These are phyloP conservation scores for Chaetoceros muelleri DNA, from an alignment of 108 stramenopile genomes.

Conservation along the genomic window DNA sequence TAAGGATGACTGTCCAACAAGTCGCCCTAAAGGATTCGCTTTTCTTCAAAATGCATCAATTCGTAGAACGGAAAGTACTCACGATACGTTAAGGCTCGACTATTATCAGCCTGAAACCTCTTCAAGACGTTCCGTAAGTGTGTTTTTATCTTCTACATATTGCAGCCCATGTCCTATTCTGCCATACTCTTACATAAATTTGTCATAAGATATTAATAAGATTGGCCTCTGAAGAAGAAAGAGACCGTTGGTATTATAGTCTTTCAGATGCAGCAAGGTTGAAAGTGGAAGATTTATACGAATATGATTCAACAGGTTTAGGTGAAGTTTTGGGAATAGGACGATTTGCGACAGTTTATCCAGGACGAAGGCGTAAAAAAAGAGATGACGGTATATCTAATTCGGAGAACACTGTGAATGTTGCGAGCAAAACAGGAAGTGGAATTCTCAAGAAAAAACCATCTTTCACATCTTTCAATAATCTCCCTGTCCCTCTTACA, in stretches of 20 bases:
- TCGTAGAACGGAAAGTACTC: constrained; percentile 38
- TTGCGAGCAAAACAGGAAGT: background rate
- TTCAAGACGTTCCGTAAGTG: constrained; percentile 17
- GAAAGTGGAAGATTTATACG: constrained; percentile 52
- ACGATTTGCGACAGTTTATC: constrained; percentile 56
- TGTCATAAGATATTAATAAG: constrained; percentile 56
- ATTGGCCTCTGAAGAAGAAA: constrained; percentile 32
- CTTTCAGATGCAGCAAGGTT: constrained; percentile 48
- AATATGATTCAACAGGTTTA: constrained; percentile 30
- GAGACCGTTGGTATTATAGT: constrained; percentile 56
- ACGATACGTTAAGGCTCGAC: constrained; percentile 53
- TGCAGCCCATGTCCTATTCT: constrained; percentile 4
- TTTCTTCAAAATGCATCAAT: constrained; percentile 47
- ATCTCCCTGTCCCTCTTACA: background rate
- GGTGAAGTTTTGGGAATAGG: constrained; percentile 45
- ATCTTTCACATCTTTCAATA: background rate
- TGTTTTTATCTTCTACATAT: background rate
- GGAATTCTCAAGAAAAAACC: background rate
- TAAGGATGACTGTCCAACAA: constrained; percentile 21
- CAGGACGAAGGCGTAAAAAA: constrained; percentile 32
- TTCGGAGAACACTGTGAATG: background rate
- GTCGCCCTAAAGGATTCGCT: constrained; percentile 54
- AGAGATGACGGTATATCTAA: background rate
- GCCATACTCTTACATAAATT: too few relatives aligned
- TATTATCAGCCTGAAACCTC: constrained; percentile 26